phyloP scores from a whole-genome alignment of 768 basidiomycete species.

The Sporobolomyces phaffii region DNA sequence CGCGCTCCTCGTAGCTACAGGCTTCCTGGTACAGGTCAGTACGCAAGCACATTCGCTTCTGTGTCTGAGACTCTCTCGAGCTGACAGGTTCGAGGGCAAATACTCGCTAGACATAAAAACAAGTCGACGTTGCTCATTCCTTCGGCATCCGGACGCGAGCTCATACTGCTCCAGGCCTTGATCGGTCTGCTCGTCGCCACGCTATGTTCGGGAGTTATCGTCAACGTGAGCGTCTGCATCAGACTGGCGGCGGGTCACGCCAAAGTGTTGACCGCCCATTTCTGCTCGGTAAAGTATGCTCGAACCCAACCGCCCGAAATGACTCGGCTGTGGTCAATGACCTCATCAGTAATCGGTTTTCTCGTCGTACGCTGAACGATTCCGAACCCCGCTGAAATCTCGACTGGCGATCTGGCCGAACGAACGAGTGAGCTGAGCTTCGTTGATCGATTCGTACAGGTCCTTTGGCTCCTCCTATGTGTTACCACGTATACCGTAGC shows the following conservation, averaged over 20 bases:
- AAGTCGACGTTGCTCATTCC: not conserved
- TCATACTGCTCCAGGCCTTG: not conserved
- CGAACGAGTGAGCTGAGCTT: too few species aligned
- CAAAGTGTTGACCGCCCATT: too few species aligned
- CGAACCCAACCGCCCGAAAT: not conserved
- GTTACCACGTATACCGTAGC: not conserved
- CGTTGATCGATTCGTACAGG: not conserved
- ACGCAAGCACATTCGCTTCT: too few species aligned
- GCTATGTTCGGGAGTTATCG: not conserved
- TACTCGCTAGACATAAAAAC: too few species aligned
- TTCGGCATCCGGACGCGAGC: not conserved
- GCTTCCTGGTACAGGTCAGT: too few species aligned
- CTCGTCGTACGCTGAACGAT: not conserved
- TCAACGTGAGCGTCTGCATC: not conserved
- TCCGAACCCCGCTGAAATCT: too few species aligned
- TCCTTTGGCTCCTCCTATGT: not conserved
- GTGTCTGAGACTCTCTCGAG: too few species aligned
- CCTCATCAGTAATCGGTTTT: not conserved
- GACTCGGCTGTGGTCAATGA: not conserved
- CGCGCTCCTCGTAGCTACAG: too few species aligned
- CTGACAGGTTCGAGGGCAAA: too few species aligned
- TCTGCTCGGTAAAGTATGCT: too few species aligned
- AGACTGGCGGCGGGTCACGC: too few species aligned
- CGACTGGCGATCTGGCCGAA: too few species aligned
- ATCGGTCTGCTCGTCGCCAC: not conserved